These are phyloP conservation scores for Cladophialophora bantiana DNA, from an alignment of 2,329 filamentous ascomycete species.

Conservation along the genomic window DNA sequence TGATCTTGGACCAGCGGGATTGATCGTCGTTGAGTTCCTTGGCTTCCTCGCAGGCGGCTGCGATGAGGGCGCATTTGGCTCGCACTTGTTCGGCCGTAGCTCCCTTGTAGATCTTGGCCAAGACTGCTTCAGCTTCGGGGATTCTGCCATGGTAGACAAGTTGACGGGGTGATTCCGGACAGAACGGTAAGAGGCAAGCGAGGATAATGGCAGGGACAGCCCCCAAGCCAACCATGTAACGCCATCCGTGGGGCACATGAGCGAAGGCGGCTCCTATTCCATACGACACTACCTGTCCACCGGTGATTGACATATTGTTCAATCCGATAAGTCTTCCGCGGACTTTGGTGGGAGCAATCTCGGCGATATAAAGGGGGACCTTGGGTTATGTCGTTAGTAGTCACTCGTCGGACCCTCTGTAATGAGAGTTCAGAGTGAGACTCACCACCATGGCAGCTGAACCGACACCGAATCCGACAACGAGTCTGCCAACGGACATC, in stretches of 20 bases:
- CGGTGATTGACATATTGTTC: constrained; percentile 80
- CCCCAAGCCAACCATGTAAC: constrained; percentile 87
- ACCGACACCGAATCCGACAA: constrained; percentile 57
- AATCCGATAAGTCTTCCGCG: constrained; percentile 59
- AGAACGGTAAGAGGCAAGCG: constrained; percentile 68
- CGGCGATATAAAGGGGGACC: constrained; percentile 67
- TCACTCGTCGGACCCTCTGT: not conserved
- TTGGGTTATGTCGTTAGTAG: not conserved
- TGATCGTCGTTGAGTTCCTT: constrained; percentile 31
- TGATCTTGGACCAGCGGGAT: constrained; percentile 44
- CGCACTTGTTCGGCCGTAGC: constrained; percentile 76
- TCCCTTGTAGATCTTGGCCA: constrained; percentile 66
- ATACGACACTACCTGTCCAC: constrained; percentile 89
- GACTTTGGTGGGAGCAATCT: constrained; percentile 59
- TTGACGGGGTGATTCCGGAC: constrained; percentile 73
- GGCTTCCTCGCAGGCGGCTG: constrained; percentile 32
- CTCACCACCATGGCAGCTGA: constrained; percentile 68
- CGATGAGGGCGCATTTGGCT: constrained; percentile 39
- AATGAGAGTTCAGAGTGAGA: not conserved
- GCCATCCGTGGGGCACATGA: constrained; percentile 50
- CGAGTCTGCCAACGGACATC: constrained; percentile 55
- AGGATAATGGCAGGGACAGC: constrained; percentile 78
- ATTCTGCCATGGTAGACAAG: constrained; percentile 47
- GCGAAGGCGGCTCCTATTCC: constrained; percentile 77
- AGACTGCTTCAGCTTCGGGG: constrained; percentile 67